Percentiles rank a stretch among this genome's conserved stretches.
phyloP scores from a whole-genome alignment of 108 stramenopile genomes.

The Seminavis robusta region DNA sequence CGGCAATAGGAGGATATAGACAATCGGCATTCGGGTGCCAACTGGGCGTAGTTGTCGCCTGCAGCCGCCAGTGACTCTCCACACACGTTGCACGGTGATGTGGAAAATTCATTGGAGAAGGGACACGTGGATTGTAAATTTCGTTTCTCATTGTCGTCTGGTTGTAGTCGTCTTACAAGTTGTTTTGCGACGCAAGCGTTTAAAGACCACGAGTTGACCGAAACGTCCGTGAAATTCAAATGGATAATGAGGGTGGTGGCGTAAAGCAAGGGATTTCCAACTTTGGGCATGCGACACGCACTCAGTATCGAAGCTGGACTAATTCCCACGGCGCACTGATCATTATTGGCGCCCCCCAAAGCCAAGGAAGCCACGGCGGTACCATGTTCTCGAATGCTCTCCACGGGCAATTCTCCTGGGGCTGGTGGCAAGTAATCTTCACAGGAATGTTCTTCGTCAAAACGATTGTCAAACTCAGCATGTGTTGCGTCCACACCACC shows the following conservation, averaged over 20 bases:
- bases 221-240: slow-evolving; percentile 20
- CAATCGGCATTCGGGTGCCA: slow-evolving; percentile 13
- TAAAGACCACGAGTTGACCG: slow-evolving; percentile 28
- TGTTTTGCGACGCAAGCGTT: no score
- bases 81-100: no score
- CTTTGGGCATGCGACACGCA: slow-evolving; percentile 10
- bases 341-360: slow-evolving; percentile 12
- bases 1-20: slow-evolving; percentile 18
- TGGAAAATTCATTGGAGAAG: no score
- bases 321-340: slow-evolving; percentile 26
- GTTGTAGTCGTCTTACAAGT: no score
- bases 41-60: no score
- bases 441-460: slow-evolving; percentile 13
- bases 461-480: slow-evolving; percentile 11
- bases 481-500: slow-evolving; percentile 16
- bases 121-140: no score
- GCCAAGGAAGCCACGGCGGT: slow-evolving; percentile 22
- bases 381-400: slow-evolving; percentile 9
- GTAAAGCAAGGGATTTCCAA: not conserved
- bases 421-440: slow-evolving; percentile 2
- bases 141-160: no score
- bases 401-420: no score
- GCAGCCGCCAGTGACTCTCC: no score
- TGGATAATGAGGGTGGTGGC: slow-evolving; percentile 1
- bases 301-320: slow-evolving; percentile 15